Evolutionary conservation across 805 yeast species (phyloP).

Genomic region (Blastobotrys robertii): DNA sequence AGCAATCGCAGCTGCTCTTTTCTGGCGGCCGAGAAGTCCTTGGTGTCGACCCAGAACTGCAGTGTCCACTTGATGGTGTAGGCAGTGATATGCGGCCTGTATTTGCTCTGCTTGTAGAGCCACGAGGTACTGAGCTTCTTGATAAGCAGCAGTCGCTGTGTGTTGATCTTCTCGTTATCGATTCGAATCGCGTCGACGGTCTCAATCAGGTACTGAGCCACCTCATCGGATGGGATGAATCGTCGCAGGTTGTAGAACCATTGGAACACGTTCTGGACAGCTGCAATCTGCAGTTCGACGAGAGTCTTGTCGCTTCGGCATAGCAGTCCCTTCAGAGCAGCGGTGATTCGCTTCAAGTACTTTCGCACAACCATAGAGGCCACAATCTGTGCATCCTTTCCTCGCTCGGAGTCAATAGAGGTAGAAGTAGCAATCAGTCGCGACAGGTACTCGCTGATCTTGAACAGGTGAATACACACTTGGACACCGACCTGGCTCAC

Average conservation of each 20-base stretch:
- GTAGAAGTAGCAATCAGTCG: constrained; percentile 14
- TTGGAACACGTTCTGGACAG: constrained; percentile 51
- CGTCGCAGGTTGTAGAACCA: constrained; percentile 38
- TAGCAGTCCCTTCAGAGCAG: constrained; percentile 7
- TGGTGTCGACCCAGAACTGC: constrained; percentile 17
- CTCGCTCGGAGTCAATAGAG: constrained; percentile 12
- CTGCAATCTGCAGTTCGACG: constrained; percentile 37
- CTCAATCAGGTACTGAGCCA: constrained; percentile 34
- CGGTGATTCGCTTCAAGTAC: constrained; percentile 11
- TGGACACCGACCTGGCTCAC: constrained; percentile 5
- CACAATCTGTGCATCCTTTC: constrained; percentile 8
- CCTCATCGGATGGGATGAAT: constrained; percentile 30
- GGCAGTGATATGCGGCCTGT: constrained; percentile 18
- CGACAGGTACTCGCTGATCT: constrained; percentile 11
- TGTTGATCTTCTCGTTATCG: constrained; percentile 47
- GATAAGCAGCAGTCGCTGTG: constrained; percentile 51
- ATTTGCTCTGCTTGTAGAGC: constrained; percentile 17
- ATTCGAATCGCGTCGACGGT: constrained; percentile 47
- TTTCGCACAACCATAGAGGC: constrained; percentile 8
- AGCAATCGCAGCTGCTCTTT: constrained; percentile 21
- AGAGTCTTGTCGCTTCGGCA: constrained; percentile 5
- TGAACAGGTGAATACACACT: constrained; percentile 9
- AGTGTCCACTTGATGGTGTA: constrained; percentile 21
- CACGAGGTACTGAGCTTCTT: constrained; percentile 29
- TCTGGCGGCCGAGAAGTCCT: constrained; percentile 13